These are phyloP conservation scores for Peniophora sp. DNA, from an alignment of 1,284 basidiomycete genomes.

Conservation along the genomic window DNA sequence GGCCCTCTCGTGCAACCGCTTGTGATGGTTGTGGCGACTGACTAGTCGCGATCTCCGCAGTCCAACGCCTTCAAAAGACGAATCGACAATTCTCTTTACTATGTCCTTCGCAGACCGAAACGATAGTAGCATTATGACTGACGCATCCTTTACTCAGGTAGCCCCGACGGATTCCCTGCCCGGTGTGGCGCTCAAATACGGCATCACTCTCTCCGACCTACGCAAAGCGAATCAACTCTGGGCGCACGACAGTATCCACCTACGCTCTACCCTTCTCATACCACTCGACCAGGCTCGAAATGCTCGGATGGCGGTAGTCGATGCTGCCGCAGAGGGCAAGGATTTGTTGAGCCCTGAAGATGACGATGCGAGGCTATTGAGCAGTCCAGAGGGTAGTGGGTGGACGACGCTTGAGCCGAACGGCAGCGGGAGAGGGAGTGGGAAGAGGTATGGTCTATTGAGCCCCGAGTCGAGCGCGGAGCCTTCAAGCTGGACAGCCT, in stretches of 20 bases:
- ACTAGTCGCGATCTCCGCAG: too few relatives aligned
- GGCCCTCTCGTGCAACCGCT: too few relatives aligned
- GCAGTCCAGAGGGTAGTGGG: neutral
- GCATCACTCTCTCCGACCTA: conserved; percentile 74
- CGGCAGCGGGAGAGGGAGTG: neutral
- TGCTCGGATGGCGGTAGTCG: conserved; percentile 14
- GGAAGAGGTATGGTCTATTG: neutral
- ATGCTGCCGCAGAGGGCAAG: neutral
- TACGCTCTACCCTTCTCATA: conserved; percentile 76
- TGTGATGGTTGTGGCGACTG: too few relatives aligned
- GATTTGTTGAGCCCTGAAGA: neutral
- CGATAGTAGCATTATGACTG: neutral
- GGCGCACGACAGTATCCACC: conserved; percentile 83
- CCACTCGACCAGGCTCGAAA: conserved; percentile 43
- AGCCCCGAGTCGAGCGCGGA: neutral
- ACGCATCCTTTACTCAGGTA: conserved; percentile 37
- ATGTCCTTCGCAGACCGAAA: too few relatives aligned
- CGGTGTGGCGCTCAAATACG: conserved; percentile 82
- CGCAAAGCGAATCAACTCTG: conserved; percentile 85
- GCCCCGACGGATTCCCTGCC: conserved; percentile 70
- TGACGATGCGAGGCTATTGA: neutral
- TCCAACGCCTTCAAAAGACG: too few relatives aligned
- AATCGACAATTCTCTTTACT: too few relatives aligned
- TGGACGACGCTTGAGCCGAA: neutral
- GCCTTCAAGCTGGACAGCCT: neutral